Percentiles rank a stretch among this genome's conserved stretches.
phyloP scores from a whole-genome alignment of 2,329 filamentous ascomycete genomes.

The Diaporthe vexans region DNA sequence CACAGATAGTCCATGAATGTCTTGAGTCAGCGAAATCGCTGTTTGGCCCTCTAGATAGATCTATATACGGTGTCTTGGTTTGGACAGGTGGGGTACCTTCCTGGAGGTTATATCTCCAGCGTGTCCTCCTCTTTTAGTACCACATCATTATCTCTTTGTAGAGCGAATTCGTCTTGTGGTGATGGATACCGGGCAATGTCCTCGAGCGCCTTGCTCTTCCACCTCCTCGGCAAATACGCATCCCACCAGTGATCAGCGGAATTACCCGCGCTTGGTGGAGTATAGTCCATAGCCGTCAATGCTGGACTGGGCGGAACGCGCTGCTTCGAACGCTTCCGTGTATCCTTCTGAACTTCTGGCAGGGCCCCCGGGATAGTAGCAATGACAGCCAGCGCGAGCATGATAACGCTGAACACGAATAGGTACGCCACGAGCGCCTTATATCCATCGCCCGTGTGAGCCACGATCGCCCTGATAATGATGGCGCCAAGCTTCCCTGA shows the following conservation, averaged over 20 bases:
- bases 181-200: constrained; percentile 30
- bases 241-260: neutral
- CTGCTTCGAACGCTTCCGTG: neutral
- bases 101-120: no score
- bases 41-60: neutral
- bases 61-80: neutral
- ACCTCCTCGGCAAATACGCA: neutral
- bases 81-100: neutral
- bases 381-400: constrained; percentile 21
- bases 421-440: constrained; percentile 5
- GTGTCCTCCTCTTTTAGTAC: neutral
- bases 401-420: constrained; percentile 32
- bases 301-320: neutral
- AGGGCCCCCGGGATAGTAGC: constrained; percentile 16
- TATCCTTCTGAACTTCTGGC: constrained; percentile 29
- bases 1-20: no score
- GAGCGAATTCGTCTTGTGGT: constrained; percentile 20
- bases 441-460: constrained; percentile 3
- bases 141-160: constrained; percentile 19
- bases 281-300: neutral
- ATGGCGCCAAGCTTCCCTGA: constrained; percentile 50
- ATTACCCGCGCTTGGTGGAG: neutral
- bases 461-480: constrained; percentile 40
- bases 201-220: constrained; percentile 34
- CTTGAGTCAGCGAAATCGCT: neutral